Conservation (phyloP, 371 early-diverging fungal species). For the Phascolomyces articulosus region DNA sequence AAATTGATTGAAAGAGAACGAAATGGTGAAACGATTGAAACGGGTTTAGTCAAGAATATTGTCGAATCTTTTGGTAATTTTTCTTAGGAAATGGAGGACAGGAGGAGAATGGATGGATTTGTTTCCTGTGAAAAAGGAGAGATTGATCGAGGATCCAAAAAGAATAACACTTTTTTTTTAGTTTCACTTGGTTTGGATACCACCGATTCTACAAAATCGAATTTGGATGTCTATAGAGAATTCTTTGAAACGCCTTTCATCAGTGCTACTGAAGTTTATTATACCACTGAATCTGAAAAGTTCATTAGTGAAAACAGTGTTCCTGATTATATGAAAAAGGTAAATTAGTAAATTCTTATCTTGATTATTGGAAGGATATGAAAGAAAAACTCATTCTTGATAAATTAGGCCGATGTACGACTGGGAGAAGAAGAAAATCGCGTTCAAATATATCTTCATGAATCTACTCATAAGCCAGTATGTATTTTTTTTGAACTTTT, state of each 20-base stretch:
- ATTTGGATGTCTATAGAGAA: constrained; percentile 84
- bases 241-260: constrained; percentile 86
- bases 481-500: constrained; percentile 8
- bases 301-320: constrained; percentile 87
- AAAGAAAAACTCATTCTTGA: neutral
- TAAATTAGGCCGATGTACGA: constrained; percentile 72
- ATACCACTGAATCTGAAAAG: constrained; percentile 82
- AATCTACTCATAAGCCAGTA: constrained; percentile 74
- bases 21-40: constrained; percentile 89
- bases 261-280: constrained; percentile 80
- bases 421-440: constrained; percentile 89
- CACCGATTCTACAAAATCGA: constrained; percentile 76
- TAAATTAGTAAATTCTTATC: constrained; percentile 12
- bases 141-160: no score
- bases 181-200: constrained; percentile 86
- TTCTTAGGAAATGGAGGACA: neutral
- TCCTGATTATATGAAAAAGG: constrained; percentile 93
- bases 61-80: constrained; percentile 84
- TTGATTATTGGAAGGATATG: no score
- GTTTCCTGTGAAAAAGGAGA: no score
- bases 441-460: constrained; percentile 86
- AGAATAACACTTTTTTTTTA: constrained; percentile 28
- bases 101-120: no score
- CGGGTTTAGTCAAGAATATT: constrained; percentile 84
- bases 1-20: constrained; percentile 85